A percentile compares a stretch with the other conserved stretches of the same genome.
These are phyloP conservation scores for Pascua guehoae DNA, from an alignment of 1,284 basidiomycete species.

Conservation along the genomic window DNA sequence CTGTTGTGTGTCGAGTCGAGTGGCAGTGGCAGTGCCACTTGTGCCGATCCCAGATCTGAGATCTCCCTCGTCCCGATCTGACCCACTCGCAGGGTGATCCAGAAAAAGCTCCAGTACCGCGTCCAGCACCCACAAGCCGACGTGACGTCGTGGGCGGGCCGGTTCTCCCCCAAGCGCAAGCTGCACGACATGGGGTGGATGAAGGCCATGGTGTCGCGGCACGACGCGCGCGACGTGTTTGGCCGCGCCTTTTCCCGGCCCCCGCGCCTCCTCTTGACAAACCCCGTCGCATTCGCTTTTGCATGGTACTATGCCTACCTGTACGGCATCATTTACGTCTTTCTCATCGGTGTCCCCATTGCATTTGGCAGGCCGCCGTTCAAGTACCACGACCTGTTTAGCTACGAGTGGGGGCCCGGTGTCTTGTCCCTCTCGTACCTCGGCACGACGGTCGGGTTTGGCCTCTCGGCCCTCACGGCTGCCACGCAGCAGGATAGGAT, in stretches of 20 bases:
- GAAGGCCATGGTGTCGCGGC: conserved; percentile 33
- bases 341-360: conserved; percentile 50
- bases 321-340: conserved; percentile 50
- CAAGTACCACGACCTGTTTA: conserved; percentile 36
- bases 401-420: conserved; percentile 48
- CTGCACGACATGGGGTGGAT: conserved; percentile 36
- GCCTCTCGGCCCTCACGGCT: conserved; percentile 44
- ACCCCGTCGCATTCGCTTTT: conserved; percentile 50
- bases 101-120: conserved; percentile 34
- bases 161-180: conserved; percentile 18
- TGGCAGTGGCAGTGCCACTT: too few relatives aligned
- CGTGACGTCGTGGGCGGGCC: conserved; percentile 9
- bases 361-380: conserved; percentile 48
- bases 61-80: background rate
- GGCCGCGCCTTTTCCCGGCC: conserved; percentile 45
- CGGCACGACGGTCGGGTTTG: conserved; percentile 50
- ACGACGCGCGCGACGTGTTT: conserved; percentile 32
- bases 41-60: too few relatives aligned
- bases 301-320: conserved; percentile 52
- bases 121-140: conserved; percentile 21
- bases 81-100: conserved; percentile 31
- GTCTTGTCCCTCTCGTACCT: conserved; percentile 49
- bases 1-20: too few relatives aligned
- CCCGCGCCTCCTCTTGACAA: conserved; percentile 45
- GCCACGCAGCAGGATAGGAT: conserved; percentile 49